Percentiles rank a stretch among this genome's conserved stretches.
Evolutionary conservation across 2,329 filamentous ascomycete genomes (phyloP).

Genomic region (Trichoderma endophyticum): DNA sequence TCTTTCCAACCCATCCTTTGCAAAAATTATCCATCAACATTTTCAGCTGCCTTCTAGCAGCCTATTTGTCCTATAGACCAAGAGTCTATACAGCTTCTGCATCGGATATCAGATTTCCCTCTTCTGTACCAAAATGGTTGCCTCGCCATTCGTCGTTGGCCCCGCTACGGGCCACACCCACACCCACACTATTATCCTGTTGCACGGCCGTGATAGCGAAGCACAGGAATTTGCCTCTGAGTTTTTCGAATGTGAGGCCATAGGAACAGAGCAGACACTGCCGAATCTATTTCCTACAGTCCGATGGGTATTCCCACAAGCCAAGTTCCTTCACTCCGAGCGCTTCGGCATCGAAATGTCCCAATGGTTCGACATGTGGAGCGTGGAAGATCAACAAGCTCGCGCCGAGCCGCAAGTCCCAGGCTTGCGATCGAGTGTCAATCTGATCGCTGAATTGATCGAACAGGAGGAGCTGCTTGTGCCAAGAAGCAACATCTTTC

Average conservation of each 20-base stretch:
- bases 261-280: background rate
- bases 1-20: background rate
- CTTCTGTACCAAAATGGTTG: background rate
- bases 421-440: background rate
- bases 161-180: background rate
- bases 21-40: background rate
- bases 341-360: background rate
- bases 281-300: background rate
- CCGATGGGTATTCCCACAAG: constrained; percentile 7
- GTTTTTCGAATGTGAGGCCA: background rate
- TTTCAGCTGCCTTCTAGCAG: background rate
- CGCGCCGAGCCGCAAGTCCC: background rate
- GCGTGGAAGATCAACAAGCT: background rate
- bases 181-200: background rate
- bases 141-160: background rate
- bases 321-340: background rate
- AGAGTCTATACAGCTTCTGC: background rate
- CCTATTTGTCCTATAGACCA: background rate
- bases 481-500: background rate
- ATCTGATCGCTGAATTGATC: background rate
- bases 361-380: constrained; percentile 12
- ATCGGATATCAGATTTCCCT: background rate
- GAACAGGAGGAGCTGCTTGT: background rate
- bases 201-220: background rate
- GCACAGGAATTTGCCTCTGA: background rate